Evolutionary conservation across 208 protist genomes (phyloP).

Genomic region (Acanthamoeba castellanii): DNA sequence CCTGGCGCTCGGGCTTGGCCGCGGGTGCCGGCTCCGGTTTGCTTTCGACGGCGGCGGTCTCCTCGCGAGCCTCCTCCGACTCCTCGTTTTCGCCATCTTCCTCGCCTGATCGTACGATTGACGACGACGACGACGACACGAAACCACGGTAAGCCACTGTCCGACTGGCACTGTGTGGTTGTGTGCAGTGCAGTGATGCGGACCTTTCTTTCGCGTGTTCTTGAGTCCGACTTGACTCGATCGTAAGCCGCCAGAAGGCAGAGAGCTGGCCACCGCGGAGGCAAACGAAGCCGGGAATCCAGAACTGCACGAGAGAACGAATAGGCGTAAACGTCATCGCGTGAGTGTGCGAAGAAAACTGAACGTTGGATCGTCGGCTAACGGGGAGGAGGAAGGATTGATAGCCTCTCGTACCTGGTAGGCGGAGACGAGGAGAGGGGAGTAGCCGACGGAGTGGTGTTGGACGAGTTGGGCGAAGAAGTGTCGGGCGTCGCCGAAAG

Average conservation of each 20-base stretch:
- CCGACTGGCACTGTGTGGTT: too few relatives aligned
- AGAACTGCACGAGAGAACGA: not conserved
- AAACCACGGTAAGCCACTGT: not conserved
- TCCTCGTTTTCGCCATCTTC: constrained; percentile 38
- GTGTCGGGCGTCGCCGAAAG: constrained; percentile 41
- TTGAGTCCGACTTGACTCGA: not conserved
- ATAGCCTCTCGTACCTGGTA: not conserved
- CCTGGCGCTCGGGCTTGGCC: too few relatives aligned
- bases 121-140: not conserved
- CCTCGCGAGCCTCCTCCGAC: not conserved
- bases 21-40: not conserved
- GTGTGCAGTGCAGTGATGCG: not conserved
- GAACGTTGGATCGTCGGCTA: too few relatives aligned
- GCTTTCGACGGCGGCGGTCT: not conserved
- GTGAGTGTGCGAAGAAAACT: too few relatives aligned
- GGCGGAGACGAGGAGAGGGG: constrained; percentile 53
- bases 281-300: constrained; percentile 59
- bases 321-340: too few relatives aligned
- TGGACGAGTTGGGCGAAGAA: constrained; percentile 35
- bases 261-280: constrained; percentile 40
- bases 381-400: not conserved
- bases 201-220: constrained; percentile 47
- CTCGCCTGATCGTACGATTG: too few relatives aligned
- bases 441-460: constrained; percentile 41
- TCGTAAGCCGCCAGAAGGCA: constrained; percentile 1